Conservation (phyloP, 768 basidiomycete species). For the Coprinopsis sp. region DNA sequence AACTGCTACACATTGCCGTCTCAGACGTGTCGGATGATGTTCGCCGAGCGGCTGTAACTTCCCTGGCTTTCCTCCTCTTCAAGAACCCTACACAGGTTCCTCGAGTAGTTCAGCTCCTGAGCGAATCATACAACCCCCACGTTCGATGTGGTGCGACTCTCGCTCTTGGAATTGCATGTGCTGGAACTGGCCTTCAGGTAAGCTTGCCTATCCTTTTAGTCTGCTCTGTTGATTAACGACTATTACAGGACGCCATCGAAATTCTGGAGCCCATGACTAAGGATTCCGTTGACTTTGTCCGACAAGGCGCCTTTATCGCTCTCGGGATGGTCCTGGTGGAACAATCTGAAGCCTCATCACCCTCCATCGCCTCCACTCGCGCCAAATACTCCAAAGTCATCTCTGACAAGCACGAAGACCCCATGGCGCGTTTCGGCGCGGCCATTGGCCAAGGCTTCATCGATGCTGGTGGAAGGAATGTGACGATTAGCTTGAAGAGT, state of each 20-base stretch:
- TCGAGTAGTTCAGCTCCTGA: slow-evolving; percentile 91
- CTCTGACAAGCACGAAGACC: slow-evolving; percentile 96
- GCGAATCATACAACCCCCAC: slow-evolving; percentile 98
- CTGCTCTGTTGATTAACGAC: slow-evolving; percentile 3
- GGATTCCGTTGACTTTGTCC: slow-evolving; percentile 96
- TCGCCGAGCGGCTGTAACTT: slow-evolving; percentile 91
- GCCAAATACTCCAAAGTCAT: slow-evolving; percentile 87
- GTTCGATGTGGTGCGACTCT: slow-evolving; percentile 96
- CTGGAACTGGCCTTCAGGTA: slow-evolving; percentile 92
- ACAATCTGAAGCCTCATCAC: slow-evolving; percentile 86
- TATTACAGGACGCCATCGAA: slow-evolving; percentile 81
- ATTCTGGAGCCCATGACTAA: slow-evolving; percentile 98
- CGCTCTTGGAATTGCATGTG: slow-evolving; percentile 94
- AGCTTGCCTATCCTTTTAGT: slow-evolving; percentile 14
- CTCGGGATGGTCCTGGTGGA: slow-evolving; percentile 96
- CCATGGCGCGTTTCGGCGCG: slow-evolving; percentile 97
- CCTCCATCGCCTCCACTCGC: slow-evolving; percentile 75
- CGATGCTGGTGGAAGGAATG: slow-evolving; percentile 96
- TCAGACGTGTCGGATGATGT: slow-evolving; percentile 99
- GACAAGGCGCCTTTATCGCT: slow-evolving; percentile 94
- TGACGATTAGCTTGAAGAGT: slow-evolving; percentile 90
- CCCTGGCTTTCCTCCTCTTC: slow-evolving; percentile 93
- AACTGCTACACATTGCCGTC: slow-evolving; percentile 91
- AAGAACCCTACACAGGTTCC: slow-evolving; percentile 96
- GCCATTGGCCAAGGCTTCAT: slow-evolving; percentile 95